Evolutionary conservation across 495 filamentous ascomycete genomes (phyloP), one percentile per base, ranked within the genome.

Genomic region (Lophiotrema nucula): DNA sequence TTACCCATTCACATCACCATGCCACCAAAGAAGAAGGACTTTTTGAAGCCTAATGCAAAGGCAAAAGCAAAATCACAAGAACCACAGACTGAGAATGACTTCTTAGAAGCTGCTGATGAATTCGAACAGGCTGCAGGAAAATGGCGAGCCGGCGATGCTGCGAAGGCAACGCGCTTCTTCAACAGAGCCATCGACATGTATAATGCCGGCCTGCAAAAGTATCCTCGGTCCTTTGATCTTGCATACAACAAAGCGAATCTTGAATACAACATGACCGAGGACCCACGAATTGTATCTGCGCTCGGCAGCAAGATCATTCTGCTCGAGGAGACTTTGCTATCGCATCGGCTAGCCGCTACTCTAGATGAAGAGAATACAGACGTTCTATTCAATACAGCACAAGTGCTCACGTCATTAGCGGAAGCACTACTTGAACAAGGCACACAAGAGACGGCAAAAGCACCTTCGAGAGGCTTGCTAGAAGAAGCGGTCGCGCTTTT

Each of bases 161-260:
- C 75, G 46, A 89, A 89, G 66, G 82, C 85, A 0, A 76, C 81
- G 61, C 77, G 86, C 35, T 87, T 87, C 68, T 88, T 87, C 67
- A 71, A 81, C 62, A 75, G 81, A 55, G 86, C 85, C n/a, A 80
- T 88, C 47, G 75, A 81, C 26, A 77, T 74, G 43, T 89, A 88
- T 58, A 79, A 82, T 51, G 76, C 77, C n/a, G 85, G 81, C 8
- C 62, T 88, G 16, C 71, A 73, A 41, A 78, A 73, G 54, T 80
- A 80, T 66, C 83, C 83, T 0, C 49, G 58, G 13, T 78, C 77
- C 3, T 87, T 88, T 73, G 86, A 89, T 71, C 66, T 88, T 41
- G 83, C 85, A n/a, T 88, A 88, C 65, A 88, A 89, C 68, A 87
- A 84, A 70, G 84, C 84, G 13, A 74, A 81, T 59, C 72, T 87